phyloP scores from a whole-genome alignment of 2,329 filamentous ascomycete species.

The Pseudogymnoascus sp. region DNA sequence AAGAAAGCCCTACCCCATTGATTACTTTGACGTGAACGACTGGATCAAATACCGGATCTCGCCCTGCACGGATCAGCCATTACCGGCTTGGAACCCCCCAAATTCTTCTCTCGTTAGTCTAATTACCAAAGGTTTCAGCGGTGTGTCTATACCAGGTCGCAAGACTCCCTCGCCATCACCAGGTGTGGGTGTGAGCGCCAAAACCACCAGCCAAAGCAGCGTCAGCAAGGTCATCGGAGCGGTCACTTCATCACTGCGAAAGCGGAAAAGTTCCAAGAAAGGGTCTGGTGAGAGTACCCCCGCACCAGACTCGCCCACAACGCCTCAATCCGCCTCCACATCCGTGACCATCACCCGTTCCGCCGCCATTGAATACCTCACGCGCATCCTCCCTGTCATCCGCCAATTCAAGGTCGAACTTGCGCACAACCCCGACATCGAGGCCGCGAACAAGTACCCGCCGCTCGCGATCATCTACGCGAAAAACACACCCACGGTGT shows the following conservation, averaged over 20 bases:
- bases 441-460: conserved; percentile 65
- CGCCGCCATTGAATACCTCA: conserved; percentile 54
- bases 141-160: conserved; percentile 19
- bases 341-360: conserved; percentile 27
- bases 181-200: neutral
- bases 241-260: neutral
- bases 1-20: conserved; percentile 68
- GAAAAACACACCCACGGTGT: conserved; percentile 79
- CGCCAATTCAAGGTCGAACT: conserved; percentile 71
- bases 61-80: conserved; percentile 61
- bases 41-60: conserved; percentile 76
- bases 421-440: conserved; percentile 50
- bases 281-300: neutral
- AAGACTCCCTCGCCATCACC: conserved; percentile 18
- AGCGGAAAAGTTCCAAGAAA: neutral
- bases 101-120: conserved; percentile 24
- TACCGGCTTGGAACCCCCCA: conserved; percentile 47
- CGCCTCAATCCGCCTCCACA: conserved; percentile 21
- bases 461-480: conserved; percentile 78
- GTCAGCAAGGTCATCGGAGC: neutral
- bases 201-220: neutral
- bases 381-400: conserved; percentile 62
- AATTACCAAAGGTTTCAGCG: conserved; percentile 28
- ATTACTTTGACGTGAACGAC: conserved; percentile 72
- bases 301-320: neutral